phyloP scores from a whole-genome alignment of 1,284 basidiomycete genomes.

The Psilocybe mexicana region DNA sequence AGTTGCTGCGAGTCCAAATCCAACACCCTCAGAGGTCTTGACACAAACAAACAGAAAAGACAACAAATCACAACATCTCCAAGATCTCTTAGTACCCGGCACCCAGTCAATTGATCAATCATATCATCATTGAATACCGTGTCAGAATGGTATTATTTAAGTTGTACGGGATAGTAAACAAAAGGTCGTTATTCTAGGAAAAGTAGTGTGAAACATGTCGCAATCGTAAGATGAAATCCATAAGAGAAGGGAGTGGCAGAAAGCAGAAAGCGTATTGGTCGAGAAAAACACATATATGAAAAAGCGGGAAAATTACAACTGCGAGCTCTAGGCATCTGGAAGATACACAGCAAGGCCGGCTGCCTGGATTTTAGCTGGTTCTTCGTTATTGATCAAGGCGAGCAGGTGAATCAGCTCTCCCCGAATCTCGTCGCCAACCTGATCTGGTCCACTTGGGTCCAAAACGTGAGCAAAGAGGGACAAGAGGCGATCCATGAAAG shows the following conservation, averaged over 20 bases:
- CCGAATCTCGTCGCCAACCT: constrained; percentile 78
- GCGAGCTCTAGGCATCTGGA: constrained; percentile 31
- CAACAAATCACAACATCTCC: constrained; percentile 33
- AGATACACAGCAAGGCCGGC: constrained; percentile 66
- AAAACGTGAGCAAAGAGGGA: constrained; percentile 85
- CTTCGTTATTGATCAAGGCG: constrained; percentile 70
- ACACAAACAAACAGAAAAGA: constrained; percentile 12
- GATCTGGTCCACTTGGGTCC: constrained; percentile 70
- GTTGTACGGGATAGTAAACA: constrained; percentile 19
- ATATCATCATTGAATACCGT: background rate
- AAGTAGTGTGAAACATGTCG: constrained; percentile 21
- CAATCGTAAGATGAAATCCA: constrained; percentile 25
- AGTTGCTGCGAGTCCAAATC: constrained; percentile 11
- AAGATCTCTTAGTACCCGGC: too few relatives aligned
- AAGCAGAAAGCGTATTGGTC: constrained; percentile 20
- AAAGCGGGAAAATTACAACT: constrained; percentile 13
- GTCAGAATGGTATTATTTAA: constrained; percentile 12
- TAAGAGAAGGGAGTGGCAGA: constrained; percentile 20
- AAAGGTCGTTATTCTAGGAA: constrained; percentile 30
- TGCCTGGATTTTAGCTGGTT: constrained; percentile 75
- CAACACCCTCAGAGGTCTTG: constrained; percentile 10
- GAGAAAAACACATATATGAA: constrained; percentile 18
- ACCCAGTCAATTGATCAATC: background rate
- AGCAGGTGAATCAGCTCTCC: constrained; percentile 78
- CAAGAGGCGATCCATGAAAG: constrained; percentile 83